Base-by-base conservation (phyloP, 345 rosid genomes). In the Geranium rotundifolium region DNA sequence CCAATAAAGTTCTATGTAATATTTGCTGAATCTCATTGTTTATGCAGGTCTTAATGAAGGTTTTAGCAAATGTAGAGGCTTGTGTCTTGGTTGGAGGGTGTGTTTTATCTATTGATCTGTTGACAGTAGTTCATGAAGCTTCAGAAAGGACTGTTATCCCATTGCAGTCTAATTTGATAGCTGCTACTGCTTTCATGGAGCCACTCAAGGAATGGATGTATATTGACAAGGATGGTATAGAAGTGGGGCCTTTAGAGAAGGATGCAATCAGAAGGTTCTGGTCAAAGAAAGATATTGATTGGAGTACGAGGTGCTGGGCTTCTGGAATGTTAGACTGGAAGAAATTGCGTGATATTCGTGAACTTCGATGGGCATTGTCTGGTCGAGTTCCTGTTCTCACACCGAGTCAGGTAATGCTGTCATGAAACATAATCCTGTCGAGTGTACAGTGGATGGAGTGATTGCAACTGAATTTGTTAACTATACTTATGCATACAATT, bases 111-210 rank as follows among this genome's bases (percentile, higher is more conserved):
- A 97, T 90, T 71, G 99, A 93, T 82, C 82, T 93, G 71, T 86
- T 93, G 75, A 90, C 99, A 41, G 89, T 78, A 60, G 96, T 81
- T 70, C 99, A 93, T 72, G 99, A 85, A 90, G 82, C 95, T 76
- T 90, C 96, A 58, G 99, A 93, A 69, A 86, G 99, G 79, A 93
- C 99, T 34, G 89, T 88, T 60, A 93, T 88, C 70, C 99, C 99
- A 69, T 79, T 90, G 61, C 99, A 93, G 60, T 93, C 99, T 55
- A 93, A 93, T 75, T 75, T 93, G 75, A 80, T 93, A 71, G 99
- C 99, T 64, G 96, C 99, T 62, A 83, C 92, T 72, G 99, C 99
- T 60, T 93, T 93, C 78, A 88, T 93, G 99, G 99, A 93, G 77
- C 91, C 99, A 46, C 90, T 85, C 37, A 93, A 93, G 81, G 99